Evolutionary conservation across 495 filamentous ascomycete species (phyloP).

Genomic region (Tuber aestivum): DNA sequence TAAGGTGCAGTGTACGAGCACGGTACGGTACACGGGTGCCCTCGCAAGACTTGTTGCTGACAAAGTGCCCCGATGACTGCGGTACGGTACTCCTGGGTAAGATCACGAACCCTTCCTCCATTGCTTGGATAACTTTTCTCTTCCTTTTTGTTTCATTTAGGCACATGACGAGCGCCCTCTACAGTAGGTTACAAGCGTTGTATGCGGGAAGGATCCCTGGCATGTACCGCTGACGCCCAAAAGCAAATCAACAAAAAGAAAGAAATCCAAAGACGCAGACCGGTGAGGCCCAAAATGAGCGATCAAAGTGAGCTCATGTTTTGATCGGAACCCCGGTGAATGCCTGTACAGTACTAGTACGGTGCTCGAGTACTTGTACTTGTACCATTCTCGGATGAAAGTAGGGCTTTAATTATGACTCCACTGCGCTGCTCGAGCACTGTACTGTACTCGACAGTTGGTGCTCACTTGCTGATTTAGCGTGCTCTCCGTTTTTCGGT

Average conservation of each 20-base stretch:
- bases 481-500: not conserved
- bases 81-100: not conserved
- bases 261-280: not conserved
- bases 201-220: not conserved
- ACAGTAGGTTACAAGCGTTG: not conserved
- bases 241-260: not conserved
- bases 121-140: not conserved
- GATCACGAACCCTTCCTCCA: not conserved
- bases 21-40: too few species aligned
- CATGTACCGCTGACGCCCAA: not conserved
- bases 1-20: too few species aligned
- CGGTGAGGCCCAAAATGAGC: not conserved
- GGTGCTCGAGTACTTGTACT: not conserved
- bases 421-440: not conserved
- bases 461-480: not conserved
- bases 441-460: not conserved
- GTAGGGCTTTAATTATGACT: not conserved
- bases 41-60: not conserved
- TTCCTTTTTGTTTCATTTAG: not conserved
- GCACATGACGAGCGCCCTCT: not conserved
- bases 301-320: not conserved
- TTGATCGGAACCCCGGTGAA: not conserved
- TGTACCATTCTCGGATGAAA: not conserved
- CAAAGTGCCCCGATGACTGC: not conserved
- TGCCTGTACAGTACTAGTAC: too few species aligned